Base-by-base conservation (phyloP, 163 green algal species). In the Scenedesmus sp. region DNA sequence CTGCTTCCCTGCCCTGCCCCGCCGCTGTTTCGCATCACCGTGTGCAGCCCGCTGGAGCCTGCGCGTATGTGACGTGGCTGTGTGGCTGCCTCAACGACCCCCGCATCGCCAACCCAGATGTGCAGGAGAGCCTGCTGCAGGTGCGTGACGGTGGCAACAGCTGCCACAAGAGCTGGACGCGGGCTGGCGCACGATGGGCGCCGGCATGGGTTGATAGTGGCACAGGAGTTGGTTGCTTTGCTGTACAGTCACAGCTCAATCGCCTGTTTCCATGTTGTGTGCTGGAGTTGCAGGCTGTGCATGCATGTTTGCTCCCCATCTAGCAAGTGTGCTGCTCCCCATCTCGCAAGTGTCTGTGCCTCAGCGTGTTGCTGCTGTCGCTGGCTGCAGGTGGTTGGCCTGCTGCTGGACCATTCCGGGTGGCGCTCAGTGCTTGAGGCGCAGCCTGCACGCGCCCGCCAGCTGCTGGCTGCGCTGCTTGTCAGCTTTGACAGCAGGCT, bases 71-170 rank as follows among this genome's bases (percentile, higher is more conserved):
- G 15, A 59, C 72, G 26, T 90, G 85, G 85, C 43, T 85, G 72
- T 90, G 85, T 24, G 51, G 78, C 35, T 33, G 24, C 40, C 42
- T 95, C n/a, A 86, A 91, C 78, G 91, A 95, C 80, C 51, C 78
- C 15, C 91, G 94, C 81, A 94, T 95, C 49, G 88, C 83, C 56
- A 94, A 92, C 80, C 94, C 94, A 2, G 94, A 95, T 53, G 86
- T 87, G 20, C 92, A 95, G 73, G 94, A 95, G 78, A 73, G 53
- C 61, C 33, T 95, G 83, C 81, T 95, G 46, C 78, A 81, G 22
- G 85, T 89, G 43, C n/a, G 83, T n/a, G n/a, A n/a, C 10, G 6
- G 72, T 7, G 72, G 35, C 15, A 30, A 46, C 72, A 49, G 37
- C 72, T 7, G 35, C 18, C 3, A 15, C 18, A 15, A n/a, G n/a